Evolutionary conservation across 352 stramenopile genomes (phyloP).

Genomic region (Saprolegnia parasitica): DNA sequence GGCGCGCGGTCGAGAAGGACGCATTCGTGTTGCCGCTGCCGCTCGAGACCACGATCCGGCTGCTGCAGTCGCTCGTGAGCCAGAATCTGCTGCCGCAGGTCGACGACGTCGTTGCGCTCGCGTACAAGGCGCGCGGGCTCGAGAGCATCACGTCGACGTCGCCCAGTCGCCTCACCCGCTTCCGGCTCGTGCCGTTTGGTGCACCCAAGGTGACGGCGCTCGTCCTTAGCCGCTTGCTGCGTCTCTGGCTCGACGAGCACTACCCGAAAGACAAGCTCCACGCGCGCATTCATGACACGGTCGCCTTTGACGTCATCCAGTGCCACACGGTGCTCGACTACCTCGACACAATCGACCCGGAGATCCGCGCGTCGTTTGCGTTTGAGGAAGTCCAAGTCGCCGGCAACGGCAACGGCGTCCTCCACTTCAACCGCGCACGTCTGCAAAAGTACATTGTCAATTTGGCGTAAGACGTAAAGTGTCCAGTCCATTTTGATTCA

Average conservation of each 20-base stretch:
- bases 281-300: conserved; percentile 36
- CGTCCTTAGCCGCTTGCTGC: conserved; percentile 7
- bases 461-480: not conserved
- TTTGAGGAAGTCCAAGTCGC: conserved; percentile 68
- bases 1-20: conserved; percentile 45
- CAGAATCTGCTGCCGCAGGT: conserved; percentile 63
- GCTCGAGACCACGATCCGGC: conserved; percentile 50
- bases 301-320: conserved; percentile 65
- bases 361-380: conserved; percentile 62
- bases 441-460: conserved; percentile 20
- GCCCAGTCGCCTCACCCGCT: not conserved
- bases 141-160: conserved; percentile 28
- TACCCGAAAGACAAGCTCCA: conserved; percentile 36
- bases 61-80: conserved; percentile 65
- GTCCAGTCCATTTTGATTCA: too few species aligned
- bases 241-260: conserved; percentile 41
- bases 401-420: conserved; percentile 18
- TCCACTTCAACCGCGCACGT: conserved; percentile 16
- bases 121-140: conserved; percentile 48
- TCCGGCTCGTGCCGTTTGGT: not conserved
- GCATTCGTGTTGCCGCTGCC: conserved; percentile 53
- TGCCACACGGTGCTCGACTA: conserved; percentile 74
- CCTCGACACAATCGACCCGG: conserved; percentile 62
- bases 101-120: conserved; percentile 57
- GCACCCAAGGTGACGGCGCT: conserved; percentile 26